These are phyloP conservation scores for Thalassiosira livingstoniorum DNA, from an alignment of 352 stramenopile species.

Conservation along the genomic window DNA sequence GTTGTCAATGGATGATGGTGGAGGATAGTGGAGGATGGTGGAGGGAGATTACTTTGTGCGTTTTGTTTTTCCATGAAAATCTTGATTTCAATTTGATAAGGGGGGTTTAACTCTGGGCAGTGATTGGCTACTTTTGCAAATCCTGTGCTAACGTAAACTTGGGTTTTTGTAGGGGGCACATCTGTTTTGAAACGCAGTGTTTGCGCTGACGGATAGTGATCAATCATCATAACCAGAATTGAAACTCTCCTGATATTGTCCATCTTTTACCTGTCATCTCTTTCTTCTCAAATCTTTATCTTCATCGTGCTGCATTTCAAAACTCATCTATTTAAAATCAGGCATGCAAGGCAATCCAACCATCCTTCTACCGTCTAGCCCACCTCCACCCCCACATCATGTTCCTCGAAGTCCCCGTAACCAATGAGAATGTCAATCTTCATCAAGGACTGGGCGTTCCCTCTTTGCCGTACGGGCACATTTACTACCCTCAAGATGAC, in stretches of 20 bases:
- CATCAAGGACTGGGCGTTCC: constrained; percentile 78
- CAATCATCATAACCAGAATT: no score
- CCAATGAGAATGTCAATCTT: constrained; percentile 72
- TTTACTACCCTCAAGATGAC: constrained; percentile 76
- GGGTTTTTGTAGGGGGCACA: no score
- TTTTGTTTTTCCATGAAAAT: no score
- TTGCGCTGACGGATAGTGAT: no score
- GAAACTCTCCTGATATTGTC: no score
- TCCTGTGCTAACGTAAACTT: no score
- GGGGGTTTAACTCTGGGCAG: no score
- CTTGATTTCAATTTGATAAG: no score
- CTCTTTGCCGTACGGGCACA: constrained; percentile 76
- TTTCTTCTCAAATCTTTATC: constrained; percentile 1
- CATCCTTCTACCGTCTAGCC: constrained; percentile 70
- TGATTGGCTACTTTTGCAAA: no score
- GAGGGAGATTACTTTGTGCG: no score
- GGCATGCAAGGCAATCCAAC: constrained; percentile 77
- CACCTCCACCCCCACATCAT: constrained; percentile 61
- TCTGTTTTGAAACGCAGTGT: no score
- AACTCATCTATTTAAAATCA: background rate
- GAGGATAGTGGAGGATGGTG: background rate
- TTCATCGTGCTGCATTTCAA: background rate
- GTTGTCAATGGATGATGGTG: background rate
- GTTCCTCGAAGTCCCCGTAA: constrained; percentile 81
- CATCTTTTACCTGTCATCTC: constrained; percentile 6